These are phyloP conservation scores for Aspergillus ostianus DNA, from an alignment of 495 filamentous ascomycete genomes.

Conservation along the genomic window DNA sequence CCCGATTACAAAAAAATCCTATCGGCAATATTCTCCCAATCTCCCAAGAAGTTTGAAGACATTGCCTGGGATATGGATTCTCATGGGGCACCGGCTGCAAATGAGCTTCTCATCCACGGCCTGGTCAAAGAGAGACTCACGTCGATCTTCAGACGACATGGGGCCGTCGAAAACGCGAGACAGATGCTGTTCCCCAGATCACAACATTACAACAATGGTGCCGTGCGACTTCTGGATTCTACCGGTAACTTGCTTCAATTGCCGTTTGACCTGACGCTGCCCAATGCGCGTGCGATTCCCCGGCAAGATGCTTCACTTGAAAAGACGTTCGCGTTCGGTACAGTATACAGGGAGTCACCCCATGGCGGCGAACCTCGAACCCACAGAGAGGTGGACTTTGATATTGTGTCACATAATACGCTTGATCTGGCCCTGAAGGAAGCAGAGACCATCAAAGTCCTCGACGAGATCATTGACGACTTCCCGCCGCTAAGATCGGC, in stretches of 20 bases:
- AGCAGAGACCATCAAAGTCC: constrained; percentile 89
- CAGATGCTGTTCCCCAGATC: constrained; percentile 79
- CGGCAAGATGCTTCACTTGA: constrained; percentile 63
- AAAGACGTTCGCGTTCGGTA: constrained; percentile 85
- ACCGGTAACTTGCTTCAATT: constrained; percentile 84
- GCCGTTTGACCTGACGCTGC: constrained; percentile 87
- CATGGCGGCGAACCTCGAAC: constrained; percentile 77
- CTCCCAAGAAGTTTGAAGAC: constrained; percentile 74
- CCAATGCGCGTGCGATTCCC: constrained; percentile 83
- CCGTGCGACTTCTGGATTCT: constrained; percentile 74
- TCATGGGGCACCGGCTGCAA: constrained; percentile 49
- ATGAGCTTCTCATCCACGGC: constrained; percentile 68
- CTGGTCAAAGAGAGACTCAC: constrained; percentile 74
- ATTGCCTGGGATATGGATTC: constrained; percentile 80
- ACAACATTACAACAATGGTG: constrained; percentile 67
- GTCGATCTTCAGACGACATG: constrained; percentile 84
- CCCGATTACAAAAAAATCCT: constrained; percentile 90
- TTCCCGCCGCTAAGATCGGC: constrained; percentile 71
- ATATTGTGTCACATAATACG: constrained; percentile 78
- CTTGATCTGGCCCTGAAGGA: constrained; percentile 86
- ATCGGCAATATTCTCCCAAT: constrained; percentile 73
- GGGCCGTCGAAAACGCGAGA: constrained; percentile 77
- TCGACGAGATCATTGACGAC: constrained; percentile 83
- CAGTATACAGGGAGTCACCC: constrained; percentile 77
- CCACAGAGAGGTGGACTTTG: constrained; percentile 90